These are phyloP conservation scores for Mycena sanguinolenta DNA, from an alignment of 768 basidiomycete species.

Conservation along the genomic window DNA sequence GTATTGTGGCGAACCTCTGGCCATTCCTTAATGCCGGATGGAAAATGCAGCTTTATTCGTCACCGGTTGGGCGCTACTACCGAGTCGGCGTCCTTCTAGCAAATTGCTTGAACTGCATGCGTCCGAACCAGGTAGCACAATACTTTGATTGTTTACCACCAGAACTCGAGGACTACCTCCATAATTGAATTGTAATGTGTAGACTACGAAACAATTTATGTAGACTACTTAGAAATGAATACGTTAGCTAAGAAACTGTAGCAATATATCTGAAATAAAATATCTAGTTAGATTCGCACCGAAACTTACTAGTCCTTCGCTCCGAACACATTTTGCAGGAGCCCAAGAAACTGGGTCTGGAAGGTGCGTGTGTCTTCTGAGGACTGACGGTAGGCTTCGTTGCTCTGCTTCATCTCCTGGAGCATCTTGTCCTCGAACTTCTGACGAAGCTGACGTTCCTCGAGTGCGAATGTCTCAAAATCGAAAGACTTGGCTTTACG, in stretches of 20 bases:
- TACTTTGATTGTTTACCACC: constrained; percentile 42
- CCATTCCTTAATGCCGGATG: constrained; percentile 40
- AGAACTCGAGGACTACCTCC: constrained; percentile 7
- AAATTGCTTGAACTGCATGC: constrained; percentile 42
- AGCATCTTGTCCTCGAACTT: not conserved
- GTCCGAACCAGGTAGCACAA: constrained; percentile 41
- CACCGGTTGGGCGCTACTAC: too few relatives aligned
- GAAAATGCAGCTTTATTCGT: constrained; percentile 34
- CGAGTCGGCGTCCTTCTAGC: constrained; percentile 40
- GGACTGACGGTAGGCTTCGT: not conserved
- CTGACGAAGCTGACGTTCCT: constrained; percentile 13
- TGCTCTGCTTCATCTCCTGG: not conserved
- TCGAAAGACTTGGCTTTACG: not conserved
- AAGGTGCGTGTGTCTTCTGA: not conserved
- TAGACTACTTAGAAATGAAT: not conserved
- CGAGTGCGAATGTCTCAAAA: not conserved
- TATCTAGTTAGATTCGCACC: too few relatives aligned
- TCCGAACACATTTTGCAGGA: not conserved
- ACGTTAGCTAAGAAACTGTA: not conserved
- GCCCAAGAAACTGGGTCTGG: not conserved
- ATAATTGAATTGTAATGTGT: not conserved
- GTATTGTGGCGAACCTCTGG: too few relatives aligned
- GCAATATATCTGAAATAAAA: too few relatives aligned
- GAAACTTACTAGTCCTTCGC: not conserved
- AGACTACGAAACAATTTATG: not conserved